Conservation (phyloP, 2,329 filamentous ascomycete genomes). For the Thelonectria olida region DNA sequence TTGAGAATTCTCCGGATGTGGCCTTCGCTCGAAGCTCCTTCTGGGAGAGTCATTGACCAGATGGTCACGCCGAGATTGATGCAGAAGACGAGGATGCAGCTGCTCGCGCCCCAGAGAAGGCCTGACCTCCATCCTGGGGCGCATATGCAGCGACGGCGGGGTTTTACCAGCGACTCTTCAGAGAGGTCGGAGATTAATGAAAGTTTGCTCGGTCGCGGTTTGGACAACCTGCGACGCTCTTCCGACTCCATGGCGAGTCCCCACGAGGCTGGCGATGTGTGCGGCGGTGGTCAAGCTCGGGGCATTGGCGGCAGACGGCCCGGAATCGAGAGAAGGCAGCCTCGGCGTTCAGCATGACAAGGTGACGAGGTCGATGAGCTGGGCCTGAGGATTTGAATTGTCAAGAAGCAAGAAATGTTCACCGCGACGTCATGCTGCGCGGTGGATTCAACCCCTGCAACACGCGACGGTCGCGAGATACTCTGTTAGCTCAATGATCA, state of each 20-base stretch:
- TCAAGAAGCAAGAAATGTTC: not conserved
- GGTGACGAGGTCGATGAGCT: not conserved
- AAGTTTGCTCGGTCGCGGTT: not conserved
- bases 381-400: not conserved
- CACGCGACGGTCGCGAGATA: too few species aligned
- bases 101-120: conserved; percentile 1
- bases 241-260: not conserved
- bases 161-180: not conserved
- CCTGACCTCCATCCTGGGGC: conserved; percentile 4
- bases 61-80: conserved; percentile 13
- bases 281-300: too few species aligned
- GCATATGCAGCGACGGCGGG: not conserved
- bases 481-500: too few species aligned
- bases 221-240: not conserved
- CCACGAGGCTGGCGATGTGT: not conserved
- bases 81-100: not conserved
- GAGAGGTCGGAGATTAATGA: not conserved
- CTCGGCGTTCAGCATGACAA: not conserved
- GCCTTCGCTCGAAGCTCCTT: not conserved
- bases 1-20: conserved; percentile 6
- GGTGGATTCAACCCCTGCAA: not conserved
- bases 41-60: conserved; percentile 1
- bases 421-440: not conserved
- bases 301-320: not conserved
- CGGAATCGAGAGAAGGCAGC: not conserved